These are phyloP conservation scores for Nidularia pulvinata DNA, from an alignment of 768 basidiomycete genomes.

Conservation along the genomic window DNA sequence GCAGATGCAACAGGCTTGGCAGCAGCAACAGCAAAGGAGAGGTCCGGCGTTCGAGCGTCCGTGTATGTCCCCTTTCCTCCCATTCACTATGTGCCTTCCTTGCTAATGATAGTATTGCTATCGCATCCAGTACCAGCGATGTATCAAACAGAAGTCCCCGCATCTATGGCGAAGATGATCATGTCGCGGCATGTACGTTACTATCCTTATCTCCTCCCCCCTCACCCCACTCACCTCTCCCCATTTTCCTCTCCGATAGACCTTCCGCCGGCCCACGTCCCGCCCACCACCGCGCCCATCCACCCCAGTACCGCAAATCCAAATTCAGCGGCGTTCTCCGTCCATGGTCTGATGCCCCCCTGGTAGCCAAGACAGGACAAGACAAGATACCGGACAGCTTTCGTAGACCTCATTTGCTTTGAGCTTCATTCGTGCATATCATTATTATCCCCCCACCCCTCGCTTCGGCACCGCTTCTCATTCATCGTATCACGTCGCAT, in stretches of 20 bases:
- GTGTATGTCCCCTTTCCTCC: slow-evolving; percentile 8
- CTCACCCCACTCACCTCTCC: neutral
- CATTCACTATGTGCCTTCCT: neutral
- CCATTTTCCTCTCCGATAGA: neutral
- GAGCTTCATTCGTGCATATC: too few species aligned
- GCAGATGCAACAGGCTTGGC: slow-evolving; percentile 9
- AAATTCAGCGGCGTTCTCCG: neutral
- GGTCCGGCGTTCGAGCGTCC: slow-evolving; percentile 23
- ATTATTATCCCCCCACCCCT: too few species aligned
- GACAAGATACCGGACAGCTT: too few species aligned
- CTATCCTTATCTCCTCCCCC: neutral
- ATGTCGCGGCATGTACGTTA: slow-evolving; percentile 51
- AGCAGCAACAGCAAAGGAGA: slow-evolving; percentile 10
- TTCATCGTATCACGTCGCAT: too few species aligned
- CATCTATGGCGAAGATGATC: slow-evolving; percentile 52
- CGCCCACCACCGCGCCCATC: neutral
- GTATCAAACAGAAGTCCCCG: slow-evolving; percentile 38
- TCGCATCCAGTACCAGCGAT: slow-evolving; percentile 33
- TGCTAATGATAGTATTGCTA: neutral
- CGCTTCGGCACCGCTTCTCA: too few species aligned
- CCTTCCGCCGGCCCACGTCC: neutral
- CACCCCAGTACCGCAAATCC: neutral
- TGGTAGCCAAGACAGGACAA: too few species aligned
- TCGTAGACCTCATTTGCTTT: too few species aligned
- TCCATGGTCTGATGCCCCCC: neutral